Evolutionary conservation across 352 stramenopile species (phyloP).

Genomic region (Phytophthora idaei): DNA sequence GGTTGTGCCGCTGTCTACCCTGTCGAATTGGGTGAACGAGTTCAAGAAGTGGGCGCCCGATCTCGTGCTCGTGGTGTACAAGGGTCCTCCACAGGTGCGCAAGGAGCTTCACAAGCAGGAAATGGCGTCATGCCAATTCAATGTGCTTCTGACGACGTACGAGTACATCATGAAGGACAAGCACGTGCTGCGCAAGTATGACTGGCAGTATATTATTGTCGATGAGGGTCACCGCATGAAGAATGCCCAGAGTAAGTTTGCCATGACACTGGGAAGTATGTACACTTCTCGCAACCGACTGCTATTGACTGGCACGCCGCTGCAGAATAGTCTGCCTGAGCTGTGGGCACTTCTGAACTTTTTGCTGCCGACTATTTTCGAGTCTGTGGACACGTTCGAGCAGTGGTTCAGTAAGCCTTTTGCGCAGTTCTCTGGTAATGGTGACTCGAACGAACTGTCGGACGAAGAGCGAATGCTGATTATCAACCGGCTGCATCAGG

Average conservation of each 20-base stretch:
- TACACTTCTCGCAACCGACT: slow-evolving; percentile 91
- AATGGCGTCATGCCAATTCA: slow-evolving; percentile 89
- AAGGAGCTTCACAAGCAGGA: slow-evolving; percentile 84
- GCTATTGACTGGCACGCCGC: slow-evolving; percentile 97
- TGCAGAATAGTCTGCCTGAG: slow-evolving; percentile 97
- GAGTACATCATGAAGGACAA: slow-evolving; percentile 95
- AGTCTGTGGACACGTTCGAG: slow-evolving; percentile 90
- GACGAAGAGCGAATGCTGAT: slow-evolving; percentile 91
- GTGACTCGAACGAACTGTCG: slow-evolving; percentile 82
- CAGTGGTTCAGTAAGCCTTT: slow-evolving; percentile 92
- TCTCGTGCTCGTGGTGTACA: slow-evolving; percentile 98
- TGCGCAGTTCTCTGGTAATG: slow-evolving; percentile 76
- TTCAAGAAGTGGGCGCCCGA: slow-evolving; percentile 95
- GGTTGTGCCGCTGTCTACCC: slow-evolving; percentile 95
- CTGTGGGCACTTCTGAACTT: slow-evolving; percentile 94
- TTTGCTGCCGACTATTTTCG: slow-evolving; percentile 91
- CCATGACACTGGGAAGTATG: slow-evolving; percentile 82
- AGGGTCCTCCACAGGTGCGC: slow-evolving; percentile 75
- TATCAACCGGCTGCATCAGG: slow-evolving; percentile 87
- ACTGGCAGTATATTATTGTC: slow-evolving; percentile 94
- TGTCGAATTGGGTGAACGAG: slow-evolving; percentile 96
- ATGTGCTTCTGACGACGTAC: slow-evolving; percentile 95
- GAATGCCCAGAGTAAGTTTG: slow-evolving; percentile 91
- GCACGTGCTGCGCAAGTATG: slow-evolving; percentile 86
- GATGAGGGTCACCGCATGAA: slow-evolving; percentile 96